These are phyloP conservation scores for Saitozyma sp. DNA, from an alignment of 768 basidiomycete genomes.

Conservation along the genomic window DNA sequence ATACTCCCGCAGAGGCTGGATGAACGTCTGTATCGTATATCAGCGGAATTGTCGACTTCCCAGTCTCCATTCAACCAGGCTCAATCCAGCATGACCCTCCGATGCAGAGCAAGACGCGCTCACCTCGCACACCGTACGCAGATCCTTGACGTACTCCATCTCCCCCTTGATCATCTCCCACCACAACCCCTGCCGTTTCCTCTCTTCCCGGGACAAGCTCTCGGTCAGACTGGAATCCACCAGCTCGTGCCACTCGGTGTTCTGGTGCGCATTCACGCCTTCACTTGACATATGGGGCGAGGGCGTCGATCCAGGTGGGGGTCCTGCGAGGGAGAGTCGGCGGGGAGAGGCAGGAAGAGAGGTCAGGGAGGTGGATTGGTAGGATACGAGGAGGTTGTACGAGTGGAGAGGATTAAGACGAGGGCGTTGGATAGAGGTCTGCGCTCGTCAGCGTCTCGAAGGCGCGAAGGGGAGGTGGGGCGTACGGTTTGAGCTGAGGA, in stretches of 20 bases:
- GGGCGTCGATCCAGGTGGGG: too few relatives aligned
- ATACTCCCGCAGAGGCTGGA: slow-evolving; percentile 27
- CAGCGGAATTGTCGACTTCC: too few relatives aligned
- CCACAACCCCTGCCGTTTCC: slow-evolving; percentile 41
- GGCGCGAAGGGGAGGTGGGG: too few relatives aligned
- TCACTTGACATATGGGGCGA: too few relatives aligned
- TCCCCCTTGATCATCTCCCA: slow-evolving; percentile 47
- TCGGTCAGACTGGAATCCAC: slow-evolving; percentile 30
- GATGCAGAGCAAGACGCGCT: background rate
- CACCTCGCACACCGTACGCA: slow-evolving; percentile 39
- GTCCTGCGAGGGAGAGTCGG: too few relatives aligned
- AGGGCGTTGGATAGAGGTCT: slow-evolving; percentile 8
- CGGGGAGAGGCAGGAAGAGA: slow-evolving; percentile 12
- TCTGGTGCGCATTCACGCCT: too few relatives aligned
- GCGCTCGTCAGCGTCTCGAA: too few relatives aligned
- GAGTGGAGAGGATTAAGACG: slow-evolving; percentile 26
- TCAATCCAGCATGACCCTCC: background rate
- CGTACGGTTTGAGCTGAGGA: too few relatives aligned
- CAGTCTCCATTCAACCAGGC: too few relatives aligned
- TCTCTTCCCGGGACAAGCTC: slow-evolving; percentile 29
- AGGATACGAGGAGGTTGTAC: slow-evolving; percentile 39
- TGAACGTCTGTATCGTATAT: slow-evolving; percentile 29
- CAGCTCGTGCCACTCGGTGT: slow-evolving; percentile 48
- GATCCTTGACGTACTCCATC: slow-evolving; percentile 43
- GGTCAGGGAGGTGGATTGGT: slow-evolving; percentile 25